phyloP scores from a whole-genome alignment of 1,139 yeast genomes.

The Barnettozyma hawaiiensis region DNA sequence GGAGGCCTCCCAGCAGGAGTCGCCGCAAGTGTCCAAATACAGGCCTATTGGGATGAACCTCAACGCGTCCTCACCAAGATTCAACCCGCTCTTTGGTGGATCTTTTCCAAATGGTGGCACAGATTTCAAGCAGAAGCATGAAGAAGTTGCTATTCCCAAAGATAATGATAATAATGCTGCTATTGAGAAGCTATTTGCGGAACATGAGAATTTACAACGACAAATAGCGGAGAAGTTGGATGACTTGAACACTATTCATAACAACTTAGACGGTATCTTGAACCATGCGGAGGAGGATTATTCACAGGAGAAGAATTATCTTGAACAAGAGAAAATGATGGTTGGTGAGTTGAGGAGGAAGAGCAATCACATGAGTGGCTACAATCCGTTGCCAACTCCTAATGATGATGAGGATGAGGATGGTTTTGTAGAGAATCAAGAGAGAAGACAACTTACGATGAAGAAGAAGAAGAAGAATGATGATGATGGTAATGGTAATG shows the following conservation, averaged over 20 bases:
- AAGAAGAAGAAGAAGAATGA: neutral
- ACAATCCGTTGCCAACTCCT: constrained; percentile 19
- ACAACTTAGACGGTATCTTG: neutral
- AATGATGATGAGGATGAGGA: too few relatives aligned
- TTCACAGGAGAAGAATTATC: neutral
- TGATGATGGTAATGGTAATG: too few relatives aligned
- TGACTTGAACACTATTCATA: neutral
- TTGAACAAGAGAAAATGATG: neutral
- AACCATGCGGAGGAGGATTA: neutral
- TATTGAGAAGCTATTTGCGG: neutral
- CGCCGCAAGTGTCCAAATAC: constrained; percentile 2
- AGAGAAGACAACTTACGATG: too few relatives aligned
- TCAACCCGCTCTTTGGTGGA: neutral
- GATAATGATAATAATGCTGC: neutral
- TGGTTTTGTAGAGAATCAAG: neutral
- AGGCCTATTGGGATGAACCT: constrained; percentile 5
- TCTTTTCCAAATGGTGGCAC: neutral
- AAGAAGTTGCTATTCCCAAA: neutral
- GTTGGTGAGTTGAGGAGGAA: neutral
- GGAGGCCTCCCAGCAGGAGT: neutral
- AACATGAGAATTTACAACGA: neutral
- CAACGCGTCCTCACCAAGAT: neutral
- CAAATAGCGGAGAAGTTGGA: neutral
- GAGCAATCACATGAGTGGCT: neutral
- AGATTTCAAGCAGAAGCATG: neutral